A percentile compares a stretch with the other conserved stretches of the same genome.
phyloP scores from a whole-genome alignment of 805 yeast species.

The Metschnikowia gelsemii region DNA sequence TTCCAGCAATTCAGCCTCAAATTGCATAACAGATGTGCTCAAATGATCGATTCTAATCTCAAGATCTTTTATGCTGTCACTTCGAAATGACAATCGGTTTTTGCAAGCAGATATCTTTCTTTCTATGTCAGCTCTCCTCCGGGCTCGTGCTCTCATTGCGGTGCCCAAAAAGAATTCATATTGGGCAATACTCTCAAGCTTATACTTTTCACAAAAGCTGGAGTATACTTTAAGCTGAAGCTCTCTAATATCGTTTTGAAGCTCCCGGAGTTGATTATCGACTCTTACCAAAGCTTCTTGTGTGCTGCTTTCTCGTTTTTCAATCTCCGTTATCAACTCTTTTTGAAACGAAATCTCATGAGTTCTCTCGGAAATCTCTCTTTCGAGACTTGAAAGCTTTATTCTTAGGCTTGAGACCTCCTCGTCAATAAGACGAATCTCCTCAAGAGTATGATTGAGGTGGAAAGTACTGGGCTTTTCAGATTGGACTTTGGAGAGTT shows the following conservation, averaged over 20 bases:
- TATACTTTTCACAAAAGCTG: conserved; percentile 54
- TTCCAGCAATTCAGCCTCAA: conserved; percentile 22
- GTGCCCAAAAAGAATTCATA: conserved; percentile 72
- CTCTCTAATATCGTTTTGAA: conserved; percentile 1
- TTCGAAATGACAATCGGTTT: conserved; percentile 64
- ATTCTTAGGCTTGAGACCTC: conserved; percentile 46
- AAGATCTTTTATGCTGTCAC: conserved; percentile 56
- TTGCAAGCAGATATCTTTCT: conserved; percentile 61
- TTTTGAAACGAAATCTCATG: conserved; percentile 53
- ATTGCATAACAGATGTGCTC: conserved; percentile 26
- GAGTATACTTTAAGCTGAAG: conserved; percentile 49
- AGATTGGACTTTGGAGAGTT: conserved; percentile 49
- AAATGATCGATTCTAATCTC: conserved; percentile 46
- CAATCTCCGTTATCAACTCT: conserved; percentile 21
- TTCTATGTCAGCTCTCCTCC: conserved; percentile 59
- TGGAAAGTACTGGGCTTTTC: conserved; percentile 53
- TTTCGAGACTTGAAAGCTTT: conserved; percentile 42
- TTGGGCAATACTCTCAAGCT: conserved; percentile 56
- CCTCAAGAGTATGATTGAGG: conserved; percentile 58
- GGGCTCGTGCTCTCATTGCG: conserved; percentile 51
- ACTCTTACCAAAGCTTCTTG: conserved; percentile 15
- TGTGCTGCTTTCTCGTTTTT: conserved; percentile 20
- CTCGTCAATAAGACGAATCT: conserved; percentile 45
- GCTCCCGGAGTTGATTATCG: conserved; percentile 15
- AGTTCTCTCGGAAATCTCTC: conserved; percentile 45